Conservation (phyloP, 805 yeast species). For the Helenozyma baotianmanensis region DNA sequence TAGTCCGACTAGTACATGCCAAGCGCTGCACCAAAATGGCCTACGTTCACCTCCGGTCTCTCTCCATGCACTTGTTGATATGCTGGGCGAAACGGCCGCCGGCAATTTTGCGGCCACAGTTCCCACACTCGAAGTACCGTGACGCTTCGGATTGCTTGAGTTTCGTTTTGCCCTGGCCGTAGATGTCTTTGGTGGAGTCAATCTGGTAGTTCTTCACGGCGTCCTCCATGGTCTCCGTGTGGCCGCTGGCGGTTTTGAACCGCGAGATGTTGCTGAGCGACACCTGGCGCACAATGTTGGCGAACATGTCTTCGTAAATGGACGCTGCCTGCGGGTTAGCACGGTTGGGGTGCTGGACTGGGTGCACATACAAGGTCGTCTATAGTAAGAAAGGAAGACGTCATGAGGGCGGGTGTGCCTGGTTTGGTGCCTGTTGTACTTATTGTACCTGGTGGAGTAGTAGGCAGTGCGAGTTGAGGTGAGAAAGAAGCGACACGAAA, state of each 20-base stretch:
- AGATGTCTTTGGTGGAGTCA: constrained; percentile 37
- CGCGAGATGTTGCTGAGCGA: constrained; percentile 22
- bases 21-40: too few species aligned
- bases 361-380: constrained; percentile 12
- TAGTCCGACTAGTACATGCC: too few species aligned
- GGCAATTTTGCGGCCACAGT: constrained; percentile 82
- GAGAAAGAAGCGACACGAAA: too few species aligned
- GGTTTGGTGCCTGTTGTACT: constrained; percentile 93
- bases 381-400: constrained; percentile 4
- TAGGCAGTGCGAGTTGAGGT: too few species aligned
- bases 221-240: too few species aligned
- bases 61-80: constrained; percentile 81
- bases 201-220: constrained; percentile 2
- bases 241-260: too few species aligned
- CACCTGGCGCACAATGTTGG: constrained; percentile 29
- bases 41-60: constrained; percentile 50
- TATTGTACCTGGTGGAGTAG: too few species aligned
- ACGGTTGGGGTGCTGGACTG: constrained; percentile 2
- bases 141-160: constrained; percentile 41
- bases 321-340: constrained; percentile 44
- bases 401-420: constrained; percentile 68
- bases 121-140: constrained; percentile 69
- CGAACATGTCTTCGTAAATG: constrained; percentile 30
- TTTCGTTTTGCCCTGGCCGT: constrained; percentile 46
- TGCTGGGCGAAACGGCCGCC: constrained; percentile 93